Conservation (phyloP, 306 rosid species). For the Trichosanthes cucumerina region DNA sequence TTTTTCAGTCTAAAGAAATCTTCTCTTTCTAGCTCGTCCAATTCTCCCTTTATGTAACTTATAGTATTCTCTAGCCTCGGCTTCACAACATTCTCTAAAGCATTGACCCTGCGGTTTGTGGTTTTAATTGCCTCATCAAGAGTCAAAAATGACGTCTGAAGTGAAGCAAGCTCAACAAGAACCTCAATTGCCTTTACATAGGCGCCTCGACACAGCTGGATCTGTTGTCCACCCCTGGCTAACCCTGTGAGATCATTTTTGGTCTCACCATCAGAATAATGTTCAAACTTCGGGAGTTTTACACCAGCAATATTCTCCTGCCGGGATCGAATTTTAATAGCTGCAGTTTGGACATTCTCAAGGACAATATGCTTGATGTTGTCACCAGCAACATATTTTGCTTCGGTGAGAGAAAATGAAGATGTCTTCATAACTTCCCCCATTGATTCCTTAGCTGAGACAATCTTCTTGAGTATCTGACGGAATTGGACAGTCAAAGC, state of each 20-base stretch:
- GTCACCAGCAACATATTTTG: conserved; percentile 90
- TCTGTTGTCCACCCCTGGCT: conserved; percentile 93
- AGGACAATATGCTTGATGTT: conserved; percentile 79
- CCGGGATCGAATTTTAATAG: conserved; percentile 69
- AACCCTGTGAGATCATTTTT: conserved; percentile 92
- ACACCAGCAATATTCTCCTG: conserved; percentile 90
- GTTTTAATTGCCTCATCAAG: conserved; percentile 92
- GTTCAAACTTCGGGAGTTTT: conserved; percentile 83
- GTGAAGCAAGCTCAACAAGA: conserved; percentile 93
- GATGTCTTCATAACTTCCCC: conserved; percentile 87
- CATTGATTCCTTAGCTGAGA: conserved; percentile 85
- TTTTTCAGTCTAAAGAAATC: conserved; percentile 94
- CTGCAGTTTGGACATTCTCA: conserved; percentile 71
- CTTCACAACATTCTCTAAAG: conserved; percentile 83
- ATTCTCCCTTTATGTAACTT: conserved; percentile 71
- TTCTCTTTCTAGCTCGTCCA: conserved; percentile 95
- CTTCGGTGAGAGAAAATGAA: conserved; percentile 79
- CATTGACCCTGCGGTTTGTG: conserved; percentile 88
- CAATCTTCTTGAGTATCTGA: conserved; percentile 78
- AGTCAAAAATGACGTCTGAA: conserved; percentile 87
- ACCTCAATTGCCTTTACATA: conserved; percentile 84
- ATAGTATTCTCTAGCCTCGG: conserved; percentile 84
- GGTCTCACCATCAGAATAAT: conserved; percentile 47
- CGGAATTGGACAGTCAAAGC: conserved; percentile 88
- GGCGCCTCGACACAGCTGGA: conserved; percentile 79